Conservation (phyloP, 2,329 filamentous ascomycete species). For the Helminthosporium solani region DNA sequence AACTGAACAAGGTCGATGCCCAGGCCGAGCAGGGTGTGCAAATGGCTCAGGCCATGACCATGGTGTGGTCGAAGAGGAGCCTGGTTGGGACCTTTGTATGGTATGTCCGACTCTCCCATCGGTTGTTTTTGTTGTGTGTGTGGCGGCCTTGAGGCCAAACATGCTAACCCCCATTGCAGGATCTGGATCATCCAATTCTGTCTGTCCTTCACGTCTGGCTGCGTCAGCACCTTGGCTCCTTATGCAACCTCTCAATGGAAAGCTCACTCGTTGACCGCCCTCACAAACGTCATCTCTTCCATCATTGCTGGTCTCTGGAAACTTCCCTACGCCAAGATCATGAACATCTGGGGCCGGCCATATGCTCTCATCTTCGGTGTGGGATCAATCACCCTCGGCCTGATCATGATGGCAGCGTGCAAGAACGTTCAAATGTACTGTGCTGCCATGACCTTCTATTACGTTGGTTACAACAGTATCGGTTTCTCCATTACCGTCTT, state of each 20-base stretch:
- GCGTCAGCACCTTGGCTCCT: constrained; percentile 42
- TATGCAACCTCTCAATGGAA: constrained; percentile 46
- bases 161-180: constrained; percentile 7
- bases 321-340: constrained; percentile 46
- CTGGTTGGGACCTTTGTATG: constrained; percentile 31
- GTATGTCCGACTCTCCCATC: too few relatives aligned
- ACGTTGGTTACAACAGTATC: constrained; percentile 61
- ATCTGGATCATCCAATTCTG: constrained; percentile 48
- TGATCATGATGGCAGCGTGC: constrained; percentile 70
- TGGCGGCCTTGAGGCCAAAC: too few relatives aligned
- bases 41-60: constrained; percentile 29
- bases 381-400: constrained; percentile 26
- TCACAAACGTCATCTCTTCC: constrained; percentile 41
- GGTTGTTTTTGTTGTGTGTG: too few relatives aligned
- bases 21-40: constrained; percentile 32
- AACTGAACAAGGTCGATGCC: constrained; percentile 35
- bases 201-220: constrained; percentile 49
- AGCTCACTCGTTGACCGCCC: constrained; percentile 40
- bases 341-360: constrained; percentile 47
- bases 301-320: constrained; percentile 44
- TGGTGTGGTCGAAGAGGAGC: constrained; percentile 30
- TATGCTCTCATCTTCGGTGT: constrained; percentile 41
- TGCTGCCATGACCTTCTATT: constrained; percentile 67
- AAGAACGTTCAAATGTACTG: constrained; percentile 62
- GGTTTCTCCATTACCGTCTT: constrained; percentile 65